These are phyloP conservation scores for Phytophthora podocarpi DNA, from an alignment of 352 stramenopile species.

Conservation along the genomic window DNA sequence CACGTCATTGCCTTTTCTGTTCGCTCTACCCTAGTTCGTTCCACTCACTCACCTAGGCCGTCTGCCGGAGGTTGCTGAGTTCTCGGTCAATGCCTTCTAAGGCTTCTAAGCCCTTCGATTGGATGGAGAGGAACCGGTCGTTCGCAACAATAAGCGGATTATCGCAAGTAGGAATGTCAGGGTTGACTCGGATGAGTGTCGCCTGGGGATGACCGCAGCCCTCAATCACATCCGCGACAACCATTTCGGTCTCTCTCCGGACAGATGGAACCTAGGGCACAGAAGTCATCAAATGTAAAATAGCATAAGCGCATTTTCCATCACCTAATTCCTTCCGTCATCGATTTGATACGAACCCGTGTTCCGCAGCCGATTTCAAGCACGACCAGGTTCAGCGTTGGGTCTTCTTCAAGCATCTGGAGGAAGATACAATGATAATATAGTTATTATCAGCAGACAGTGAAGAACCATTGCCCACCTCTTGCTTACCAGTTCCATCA, in stretches of 20 bases:
- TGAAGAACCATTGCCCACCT: background rate
- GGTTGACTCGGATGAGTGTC: slow-evolving; percentile 78
- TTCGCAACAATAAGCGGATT: slow-evolving; percentile 53
- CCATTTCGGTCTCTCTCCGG: slow-evolving; percentile 80
- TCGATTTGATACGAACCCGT: slow-evolving; percentile 44
- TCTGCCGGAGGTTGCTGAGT: slow-evolving; percentile 16
- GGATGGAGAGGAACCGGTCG: slow-evolving; percentile 51
- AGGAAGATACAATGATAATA: background rate
- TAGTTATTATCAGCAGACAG: background rate
- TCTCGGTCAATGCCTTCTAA: slow-evolving; percentile 63
- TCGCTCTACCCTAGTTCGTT: background rate
- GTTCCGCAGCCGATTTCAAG: slow-evolving; percentile 86
- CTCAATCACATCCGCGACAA: slow-evolving; percentile 73
- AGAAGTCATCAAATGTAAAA: background rate
- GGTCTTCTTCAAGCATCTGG: slow-evolving; percentile 76
- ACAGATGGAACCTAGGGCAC: slow-evolving; percentile 73
- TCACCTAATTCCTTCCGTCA: background rate
- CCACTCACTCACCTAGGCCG: background rate
- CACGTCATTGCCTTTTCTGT: background rate
- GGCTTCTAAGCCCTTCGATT: slow-evolving; percentile 53
- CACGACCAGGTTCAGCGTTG: slow-evolving; percentile 66
- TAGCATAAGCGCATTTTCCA: background rate
- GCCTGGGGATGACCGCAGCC: slow-evolving; percentile 56
- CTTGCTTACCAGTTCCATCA: slow-evolving; percentile 64
- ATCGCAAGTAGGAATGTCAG: slow-evolving; percentile 64